phyloP scores from a whole-genome alignment of 208 protist species.

The Porcisia deanei region DNA sequence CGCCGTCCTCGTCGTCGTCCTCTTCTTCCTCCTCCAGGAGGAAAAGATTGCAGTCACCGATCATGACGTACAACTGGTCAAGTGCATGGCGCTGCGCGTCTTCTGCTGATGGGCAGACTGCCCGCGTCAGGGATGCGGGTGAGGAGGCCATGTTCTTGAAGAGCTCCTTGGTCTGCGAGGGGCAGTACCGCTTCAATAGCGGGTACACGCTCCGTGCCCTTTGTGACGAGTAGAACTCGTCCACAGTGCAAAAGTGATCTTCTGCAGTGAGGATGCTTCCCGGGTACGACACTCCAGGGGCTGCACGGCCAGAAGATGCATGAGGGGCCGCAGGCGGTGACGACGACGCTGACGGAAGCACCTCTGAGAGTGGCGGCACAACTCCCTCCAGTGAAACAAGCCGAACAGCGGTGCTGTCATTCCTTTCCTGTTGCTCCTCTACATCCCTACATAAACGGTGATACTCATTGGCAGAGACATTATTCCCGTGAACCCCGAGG shows the following conservation, averaged over 20 bases:
- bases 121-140: not conserved
- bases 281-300: not conserved
- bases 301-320: not conserved
- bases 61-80: conserved; percentile 46
- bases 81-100: not conserved
- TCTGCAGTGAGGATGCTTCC: conserved; percentile 20
- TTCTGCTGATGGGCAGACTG: not conserved
- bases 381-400: not conserved
- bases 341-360: not conserved
- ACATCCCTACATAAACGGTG: not conserved
- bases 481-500: not conserved
- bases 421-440: not conserved
- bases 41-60: conserved; percentile 93
- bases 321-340: not conserved
- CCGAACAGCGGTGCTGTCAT: not conserved
- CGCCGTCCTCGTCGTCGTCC: conserved; percentile 13
- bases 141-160: not conserved
- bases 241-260: conserved; percentile 2
- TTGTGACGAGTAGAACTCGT: not conserved
- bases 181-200: conserved; percentile 25
- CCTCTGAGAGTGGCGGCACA: conserved; percentile 9
- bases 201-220: not conserved
- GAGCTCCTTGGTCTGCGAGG: not conserved
- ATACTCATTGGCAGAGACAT: not conserved
- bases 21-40: conserved; percentile 44